Percentiles rank a stretch among this genome's conserved stretches.
Conservation (phyloP, 1,284 basidiomycete genomes). For the Fomitopsis schrenkii region DNA sequence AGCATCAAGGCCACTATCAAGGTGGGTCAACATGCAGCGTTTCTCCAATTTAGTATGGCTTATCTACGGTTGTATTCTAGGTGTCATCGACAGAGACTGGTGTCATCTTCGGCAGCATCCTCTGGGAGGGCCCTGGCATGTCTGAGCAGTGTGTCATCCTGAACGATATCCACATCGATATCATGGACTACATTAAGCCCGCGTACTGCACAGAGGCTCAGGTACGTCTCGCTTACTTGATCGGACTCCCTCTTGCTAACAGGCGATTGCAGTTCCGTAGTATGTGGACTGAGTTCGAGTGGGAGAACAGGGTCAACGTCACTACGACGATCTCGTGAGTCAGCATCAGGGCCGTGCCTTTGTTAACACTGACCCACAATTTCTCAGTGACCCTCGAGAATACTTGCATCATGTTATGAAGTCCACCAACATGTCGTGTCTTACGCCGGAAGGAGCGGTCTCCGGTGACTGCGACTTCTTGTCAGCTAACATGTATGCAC, state of each 20-base stretch:
- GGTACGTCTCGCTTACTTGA: constrained; percentile 40
- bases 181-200: constrained; percentile 99
- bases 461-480: constrained; percentile 94
- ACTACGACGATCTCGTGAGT: constrained; percentile 76
- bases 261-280: constrained; percentile 71
- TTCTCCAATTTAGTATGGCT: neutral
- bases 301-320: constrained; percentile 97
- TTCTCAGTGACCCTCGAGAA: constrained; percentile 64
- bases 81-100: constrained; percentile 97
- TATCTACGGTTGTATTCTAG: constrained; percentile 19
- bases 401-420: constrained; percentile 91
- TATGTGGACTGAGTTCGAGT: constrained; percentile 99
- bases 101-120: constrained; percentile 97
- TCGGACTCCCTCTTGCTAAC: neutral
- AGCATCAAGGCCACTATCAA: constrained; percentile 99
- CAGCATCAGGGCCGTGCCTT: neutral
- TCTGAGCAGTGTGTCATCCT: constrained; percentile 88
- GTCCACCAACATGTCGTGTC: constrained; percentile 92
- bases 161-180: constrained; percentile 98
- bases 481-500: constrained; percentile 91
- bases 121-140: constrained; percentile 92
- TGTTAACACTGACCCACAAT: neutral
- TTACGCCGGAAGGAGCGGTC: constrained; percentile 91
- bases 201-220: constrained; percentile 95
- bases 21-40: constrained; percentile 32